Evolutionary conservation across 2,329 filamentous ascomycete genomes (phyloP).

Genomic region (Neofusicoccum parvum): DNA sequence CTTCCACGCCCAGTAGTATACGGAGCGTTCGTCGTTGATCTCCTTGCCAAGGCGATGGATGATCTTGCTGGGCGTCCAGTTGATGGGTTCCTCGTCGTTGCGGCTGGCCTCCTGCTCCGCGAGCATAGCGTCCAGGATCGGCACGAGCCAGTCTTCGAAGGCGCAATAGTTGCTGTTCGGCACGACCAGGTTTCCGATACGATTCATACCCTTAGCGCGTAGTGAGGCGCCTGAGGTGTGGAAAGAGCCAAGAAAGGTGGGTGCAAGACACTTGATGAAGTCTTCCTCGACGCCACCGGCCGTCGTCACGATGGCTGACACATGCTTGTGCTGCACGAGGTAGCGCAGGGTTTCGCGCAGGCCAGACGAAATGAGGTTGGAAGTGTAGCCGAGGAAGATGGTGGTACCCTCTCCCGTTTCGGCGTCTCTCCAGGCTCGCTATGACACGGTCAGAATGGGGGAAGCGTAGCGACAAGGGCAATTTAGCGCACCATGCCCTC

Average conservation of each 20-base stretch:
- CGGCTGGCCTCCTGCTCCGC: constrained; percentile 86
- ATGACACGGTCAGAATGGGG: not conserved
- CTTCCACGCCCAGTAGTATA: constrained; percentile 97
- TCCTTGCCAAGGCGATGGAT: constrained; percentile 89
- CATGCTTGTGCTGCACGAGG: constrained; percentile 87
- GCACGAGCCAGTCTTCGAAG: constrained; percentile 97
- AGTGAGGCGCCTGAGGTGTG: constrained; percentile 74
- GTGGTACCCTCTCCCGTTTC: constrained; percentile 80
- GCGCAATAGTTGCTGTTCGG: constrained; percentile 97
- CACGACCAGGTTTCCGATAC: constrained; percentile 93
- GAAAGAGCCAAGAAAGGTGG: constrained; percentile 91
- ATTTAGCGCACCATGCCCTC: constrained; percentile 78
- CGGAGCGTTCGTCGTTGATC: constrained; percentile 87
- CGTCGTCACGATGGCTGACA: constrained; percentile 92
- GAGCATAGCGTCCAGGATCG: constrained; percentile 92
- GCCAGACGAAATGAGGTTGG: constrained; percentile 95
- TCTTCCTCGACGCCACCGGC: constrained; percentile 96
- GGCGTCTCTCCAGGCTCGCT: constrained; percentile 79
- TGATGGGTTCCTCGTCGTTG: constrained; percentile 64
- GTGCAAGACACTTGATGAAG: constrained; percentile 95
- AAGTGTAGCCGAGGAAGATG: constrained; percentile 96
- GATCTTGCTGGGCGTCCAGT: constrained; percentile 95
- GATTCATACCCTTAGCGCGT: constrained; percentile 84
- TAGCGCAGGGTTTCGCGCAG: constrained; percentile 89
- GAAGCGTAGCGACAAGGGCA: not conserved